phyloP scores from a whole-genome alignment of 306 rosid genomes.

The Cucumis cinereus region DNA sequence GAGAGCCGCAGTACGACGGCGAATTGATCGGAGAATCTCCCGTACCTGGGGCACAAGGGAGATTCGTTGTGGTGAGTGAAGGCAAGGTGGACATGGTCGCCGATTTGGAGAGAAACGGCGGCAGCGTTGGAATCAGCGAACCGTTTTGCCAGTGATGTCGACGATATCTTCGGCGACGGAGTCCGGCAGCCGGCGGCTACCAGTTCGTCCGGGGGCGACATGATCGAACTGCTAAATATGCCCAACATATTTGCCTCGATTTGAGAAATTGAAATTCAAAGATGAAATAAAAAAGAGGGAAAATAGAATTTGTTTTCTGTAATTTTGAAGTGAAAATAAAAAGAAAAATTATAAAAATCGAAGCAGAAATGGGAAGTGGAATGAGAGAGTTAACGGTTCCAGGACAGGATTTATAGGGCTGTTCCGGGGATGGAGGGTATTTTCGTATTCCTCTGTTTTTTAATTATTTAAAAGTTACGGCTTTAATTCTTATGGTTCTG shows the following conservation, averaged over 20 bases:
- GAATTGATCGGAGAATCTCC: not conserved
- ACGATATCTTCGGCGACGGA: conserved; percentile 65
- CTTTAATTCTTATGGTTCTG: not conserved
- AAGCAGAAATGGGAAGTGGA: not conserved
- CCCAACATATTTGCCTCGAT: conserved; percentile 44
- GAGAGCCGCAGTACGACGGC: not conserved
- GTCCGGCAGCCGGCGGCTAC: conserved; percentile 88
- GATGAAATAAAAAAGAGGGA: not conserved
- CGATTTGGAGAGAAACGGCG: conserved; percentile 52
- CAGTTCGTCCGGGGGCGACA: conserved; percentile 85
- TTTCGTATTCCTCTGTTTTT: not conserved
- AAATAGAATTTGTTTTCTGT: not conserved
- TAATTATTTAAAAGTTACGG: not conserved
- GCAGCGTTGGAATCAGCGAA: conserved; percentile 36
- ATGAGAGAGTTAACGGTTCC: not conserved
- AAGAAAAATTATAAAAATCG: not conserved
- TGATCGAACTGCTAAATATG: conserved; percentile 63
- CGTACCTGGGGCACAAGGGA: conserved; percentile 66
- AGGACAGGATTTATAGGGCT: not conserved
- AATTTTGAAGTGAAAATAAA: not conserved
- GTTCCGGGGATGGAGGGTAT: not conserved
- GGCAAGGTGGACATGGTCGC: conserved; percentile 61
- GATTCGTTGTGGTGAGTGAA: conserved; percentile 71
- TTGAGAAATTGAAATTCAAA: not conserved
- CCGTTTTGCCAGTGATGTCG: conserved; percentile 46